These are phyloP conservation scores for Globisporangium acanthophoron DNA, from an alignment of 352 stramenopile genomes.

Conservation along the genomic window DNA sequence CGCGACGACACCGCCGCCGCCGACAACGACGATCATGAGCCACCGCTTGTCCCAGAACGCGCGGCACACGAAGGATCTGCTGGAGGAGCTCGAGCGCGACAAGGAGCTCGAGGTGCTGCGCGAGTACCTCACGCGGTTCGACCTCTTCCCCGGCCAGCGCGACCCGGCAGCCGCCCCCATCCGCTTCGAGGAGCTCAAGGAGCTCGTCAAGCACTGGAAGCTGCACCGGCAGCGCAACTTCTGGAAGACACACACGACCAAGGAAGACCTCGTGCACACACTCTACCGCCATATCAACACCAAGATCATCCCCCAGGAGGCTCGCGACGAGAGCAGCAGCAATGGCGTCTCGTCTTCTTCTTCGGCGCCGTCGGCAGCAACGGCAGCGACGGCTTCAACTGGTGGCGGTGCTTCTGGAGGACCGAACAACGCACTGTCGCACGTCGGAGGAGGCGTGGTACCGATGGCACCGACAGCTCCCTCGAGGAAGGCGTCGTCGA, in stretches of 20 bases:
- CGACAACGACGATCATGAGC: conserved; percentile 36
- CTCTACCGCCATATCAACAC: conserved; percentile 86
- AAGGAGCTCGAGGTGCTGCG: conserved; percentile 85
- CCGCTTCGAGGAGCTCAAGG: conserved; percentile 89
- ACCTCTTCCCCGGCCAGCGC: conserved; percentile 70
- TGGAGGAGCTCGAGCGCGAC: conserved; percentile 82
- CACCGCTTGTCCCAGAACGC: conserved; percentile 80
- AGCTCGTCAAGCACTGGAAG: conserved; percentile 88
- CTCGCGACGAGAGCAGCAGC: conserved; percentile 34
- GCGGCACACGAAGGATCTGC: conserved; percentile 69
- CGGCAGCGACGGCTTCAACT: neutral
- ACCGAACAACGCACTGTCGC: conserved; percentile 4
- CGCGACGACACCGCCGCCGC: neutral
- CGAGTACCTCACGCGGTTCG: conserved; percentile 75
- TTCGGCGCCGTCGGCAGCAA: neutral
- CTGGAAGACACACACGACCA: conserved; percentile 87
- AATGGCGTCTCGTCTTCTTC: conserved; percentile 12
- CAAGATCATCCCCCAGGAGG: conserved; percentile 73
- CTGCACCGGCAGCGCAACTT: conserved; percentile 87
- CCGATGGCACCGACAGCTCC: conserved; percentile 29
- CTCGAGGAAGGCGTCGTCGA: conserved; percentile 28
- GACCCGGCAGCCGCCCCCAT: conserved; percentile 74
- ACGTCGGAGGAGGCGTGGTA: conserved; percentile 3
- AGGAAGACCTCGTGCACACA: conserved; percentile 83
- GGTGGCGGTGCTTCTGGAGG: neutral